Conservation (phyloP, 768 basidiomycete genomes). For the Albatrellus ellisii region DNA sequence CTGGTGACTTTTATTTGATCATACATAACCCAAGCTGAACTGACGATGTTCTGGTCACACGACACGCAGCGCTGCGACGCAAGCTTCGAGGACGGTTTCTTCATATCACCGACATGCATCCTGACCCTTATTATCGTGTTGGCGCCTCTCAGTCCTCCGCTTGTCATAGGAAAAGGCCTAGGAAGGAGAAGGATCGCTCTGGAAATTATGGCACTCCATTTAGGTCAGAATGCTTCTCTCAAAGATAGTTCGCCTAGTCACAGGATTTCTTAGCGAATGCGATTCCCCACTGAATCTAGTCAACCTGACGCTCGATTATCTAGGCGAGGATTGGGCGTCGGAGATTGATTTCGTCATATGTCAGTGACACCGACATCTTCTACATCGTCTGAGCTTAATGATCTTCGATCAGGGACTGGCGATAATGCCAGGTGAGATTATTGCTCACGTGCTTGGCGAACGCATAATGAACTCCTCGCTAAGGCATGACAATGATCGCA, state of each 20-base stretch:
- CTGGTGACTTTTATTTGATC: not conserved
- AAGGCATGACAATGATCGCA: slow-evolving; percentile 78
- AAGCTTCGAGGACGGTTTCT: slow-evolving; percentile 63
- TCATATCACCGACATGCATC: slow-evolving; percentile 79
- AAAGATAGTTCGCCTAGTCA: too few species aligned
- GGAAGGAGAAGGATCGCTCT: slow-evolving; percentile 37
- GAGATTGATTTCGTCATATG: slow-evolving; percentile 89
- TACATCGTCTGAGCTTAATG: not conserved
- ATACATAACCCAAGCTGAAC: not conserved
- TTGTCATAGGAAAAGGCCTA: slow-evolving; percentile 53
- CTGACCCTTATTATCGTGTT: slow-evolving; percentile 50
- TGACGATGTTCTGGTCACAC: not conserved
- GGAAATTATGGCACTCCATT: slow-evolving; percentile 57
- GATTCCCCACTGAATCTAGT: slow-evolving; percentile 74
- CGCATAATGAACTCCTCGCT: slow-evolving; percentile 4
- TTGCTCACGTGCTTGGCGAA: not conserved
- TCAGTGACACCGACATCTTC: slow-evolving; percentile 21
- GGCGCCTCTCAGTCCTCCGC: slow-evolving; percentile 41
- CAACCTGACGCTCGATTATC: slow-evolving; percentile 69
- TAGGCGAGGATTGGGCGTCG: slow-evolving; percentile 67
- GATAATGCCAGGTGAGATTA: slow-evolving; percentile 50
- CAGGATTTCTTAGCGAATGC: slow-evolving; percentile 41
- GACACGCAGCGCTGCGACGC: slow-evolving; percentile 13
- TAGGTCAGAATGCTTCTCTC: too few species aligned
- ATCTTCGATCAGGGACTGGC: slow-evolving; percentile 49